Evolutionary conservation across 345 rosid species (phyloP), one percentile per base, ranked within the genome.

Genomic region (Gossypium stocksii): DNA sequence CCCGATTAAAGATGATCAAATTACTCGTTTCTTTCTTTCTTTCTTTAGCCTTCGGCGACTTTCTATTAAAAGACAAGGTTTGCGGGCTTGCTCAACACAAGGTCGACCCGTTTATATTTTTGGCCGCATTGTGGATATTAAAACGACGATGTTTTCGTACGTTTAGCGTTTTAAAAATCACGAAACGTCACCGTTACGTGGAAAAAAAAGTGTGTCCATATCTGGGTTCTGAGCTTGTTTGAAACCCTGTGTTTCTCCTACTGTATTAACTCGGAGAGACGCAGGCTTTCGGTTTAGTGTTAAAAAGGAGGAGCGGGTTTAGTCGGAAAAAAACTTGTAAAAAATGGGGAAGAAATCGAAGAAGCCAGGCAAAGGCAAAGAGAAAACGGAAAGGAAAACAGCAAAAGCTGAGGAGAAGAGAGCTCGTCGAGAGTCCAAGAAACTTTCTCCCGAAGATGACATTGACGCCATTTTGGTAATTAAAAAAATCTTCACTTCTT

Each of bases 301-400:
- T 13, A 66, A 23, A 56, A 48, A 23, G 16, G 16, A 45, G 13
- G 9, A 1, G 44, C 58, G 4, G 9, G 51, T 11, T 7, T 48
- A 15, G 46, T 67, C 16, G 1, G 7, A 66, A 41, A 64, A 3
- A 64, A 5, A 9, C 66, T 27, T 23, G 1, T 7, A 9, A 3
- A 45, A 68, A 23, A 91, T 92, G 97, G 97, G 97, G 78, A 94
- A 92, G 95, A 94, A 94, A 82, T 82, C 96, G 78, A 92, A 92
- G 86, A 92, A 91, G 56, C 81, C 92, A 4, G 97, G 98, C 7
- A 92, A 92, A 77, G 98, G 97, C 8, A 94, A 92, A 58, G 98
- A 94, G 82, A 94, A 92, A 75, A 92, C 98, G 2, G 95, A 88
- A 85, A 85, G 73, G 73, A 94, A 89, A 81, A 94, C 97, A 0